Base-by-base conservation (phyloP, 2,329 filamentous ascomycete species). In the Xylariaceae sp. region DNA sequence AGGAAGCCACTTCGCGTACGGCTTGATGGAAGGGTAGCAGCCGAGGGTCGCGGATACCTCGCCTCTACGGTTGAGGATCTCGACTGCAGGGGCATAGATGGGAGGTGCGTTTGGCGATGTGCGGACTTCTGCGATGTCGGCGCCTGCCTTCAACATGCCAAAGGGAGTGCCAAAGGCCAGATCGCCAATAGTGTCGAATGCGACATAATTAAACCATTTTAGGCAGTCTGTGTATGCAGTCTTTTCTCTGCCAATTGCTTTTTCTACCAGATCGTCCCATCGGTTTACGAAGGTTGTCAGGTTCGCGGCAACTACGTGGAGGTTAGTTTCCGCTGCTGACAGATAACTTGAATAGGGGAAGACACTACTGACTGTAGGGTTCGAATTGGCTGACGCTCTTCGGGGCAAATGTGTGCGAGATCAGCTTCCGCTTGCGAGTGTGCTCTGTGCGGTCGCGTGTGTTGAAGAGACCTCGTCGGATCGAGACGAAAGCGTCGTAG, bases 401-500 rank as follows among this genome's bases (percentile, higher is more conserved):
- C 62, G 87, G 81, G 11, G 87, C 89, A 76, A 96, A 96, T 37
- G 90, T 94, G 73, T 96, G 90, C 1, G 89, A 86, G 52, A 96
- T 84, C 2, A 90, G 87, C 81, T 96, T 96, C 69, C 92, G 85
- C 81, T 96, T 97, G 64, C 92, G 86, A 0, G 88, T 87, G 73
- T 97, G 92, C 70, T 96, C 90, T 0, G 79, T 79, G 53, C 92
- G 83, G 75, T 92, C 85, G 37, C 92, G 82, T 0, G 92, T 96
- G 74, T 95, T 96, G 84, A 96, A 97, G 10, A 97, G 80, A 17
- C 91, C 91, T 10, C 90, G 84, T 54, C 83, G 84, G 69, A 96
- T 95, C 10, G 89, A 92, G 57, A 96, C 91, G 68, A 96, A 96
- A 53, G 90, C 89, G 69, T 96, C 90, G 68, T 96, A 96, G 76